Base-by-base conservation (phyloP, 1,139 yeast genomes). In the Kodamaea plutei region DNA sequence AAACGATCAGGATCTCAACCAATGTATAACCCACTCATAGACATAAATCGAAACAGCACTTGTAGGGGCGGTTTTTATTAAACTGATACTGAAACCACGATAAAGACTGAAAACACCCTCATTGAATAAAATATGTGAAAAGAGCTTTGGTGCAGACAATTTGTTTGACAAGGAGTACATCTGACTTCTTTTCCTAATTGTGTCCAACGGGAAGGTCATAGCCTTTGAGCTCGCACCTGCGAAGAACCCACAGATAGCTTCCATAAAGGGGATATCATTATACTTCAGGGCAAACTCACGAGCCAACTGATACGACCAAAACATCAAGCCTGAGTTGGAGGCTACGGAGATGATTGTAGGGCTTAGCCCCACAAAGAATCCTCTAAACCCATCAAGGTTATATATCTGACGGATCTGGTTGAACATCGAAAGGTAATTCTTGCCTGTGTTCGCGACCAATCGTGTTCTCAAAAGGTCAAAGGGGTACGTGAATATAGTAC, bases 381-480 rank as follows among this genome's bases (percentile, higher is more conserved):
- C 93, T 2, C 30, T 27, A 0, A 64, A 3, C 0, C 88, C 88
- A 22, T 79, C 83, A 0, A 52, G 39, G 3, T 33, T 28, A 42
- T 63, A 50, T 3, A 84, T 79, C 0, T 53, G 32, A n/a, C 16
- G 21, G 8, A 23, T 15, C 6, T 32, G 35, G 48, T 5, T 34
- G 37, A 1, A 76, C 53, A 82, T 59, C 2, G 80, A 71, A 26
- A 61, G 47, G 40, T 79, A 70, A n/a, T 61, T 47, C 8, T 9
- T 9, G 21, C 58, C 53, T 2, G 45, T 35, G 45, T 75, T 74
- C 3, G 84, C 83, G 1, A 88, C 95, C 34, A 88, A 68, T 31
- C 95, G 61, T 0, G 98, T 91, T 30, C 98, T 61, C 26, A 91
- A 58, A 18, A 88, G 66, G 54, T 91, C 98, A 47, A 87, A 78